A percentile compares a stretch with the other conserved stretches of the same genome.
Conservation (phyloP, 208 protist genomes). For the Leishmania mexicana region DNA sequence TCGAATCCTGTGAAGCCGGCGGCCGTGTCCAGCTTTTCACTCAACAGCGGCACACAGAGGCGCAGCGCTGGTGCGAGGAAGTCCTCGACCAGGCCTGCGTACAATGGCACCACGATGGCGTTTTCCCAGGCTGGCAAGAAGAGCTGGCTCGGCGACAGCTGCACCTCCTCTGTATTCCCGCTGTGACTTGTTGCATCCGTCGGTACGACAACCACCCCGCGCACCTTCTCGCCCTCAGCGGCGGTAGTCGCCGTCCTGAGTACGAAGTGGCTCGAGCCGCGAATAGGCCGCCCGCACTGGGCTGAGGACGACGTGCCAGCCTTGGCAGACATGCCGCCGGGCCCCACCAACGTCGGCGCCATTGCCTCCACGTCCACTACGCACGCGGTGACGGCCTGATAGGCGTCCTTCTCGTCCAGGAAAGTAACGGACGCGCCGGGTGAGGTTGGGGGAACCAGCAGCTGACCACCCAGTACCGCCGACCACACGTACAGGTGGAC, state of each 20-base stretch:
- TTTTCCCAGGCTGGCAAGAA: slow-evolving; percentile 22
- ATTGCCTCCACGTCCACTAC: slow-evolving; percentile 22
- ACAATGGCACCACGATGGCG: slow-evolving; percentile 26
- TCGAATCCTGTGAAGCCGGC: slow-evolving; percentile 23
- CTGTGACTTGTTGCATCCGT: slow-evolving; percentile 8
- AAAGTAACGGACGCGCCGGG: slow-evolving; percentile 18
- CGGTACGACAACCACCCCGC: slow-evolving; percentile 21
- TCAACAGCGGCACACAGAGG: slow-evolving; percentile 23
- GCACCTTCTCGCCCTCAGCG: slow-evolving; percentile 23
- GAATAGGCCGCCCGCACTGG: slow-evolving; percentile 4
- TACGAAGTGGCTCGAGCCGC: slow-evolving; percentile 20
- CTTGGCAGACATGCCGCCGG: background rate
- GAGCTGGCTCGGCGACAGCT: slow-evolving; percentile 16
- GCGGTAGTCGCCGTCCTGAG: slow-evolving; percentile 6
- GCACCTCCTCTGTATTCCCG: slow-evolving; percentile 18
- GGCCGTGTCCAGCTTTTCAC: slow-evolving; percentile 17
- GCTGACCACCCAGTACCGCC: slow-evolving; percentile 39
- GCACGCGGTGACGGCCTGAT: slow-evolving; percentile 13
- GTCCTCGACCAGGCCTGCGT: slow-evolving; percentile 24
- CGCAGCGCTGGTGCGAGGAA: slow-evolving; percentile 33
- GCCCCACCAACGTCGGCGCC: background rate
- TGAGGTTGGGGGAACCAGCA: slow-evolving; percentile 21
- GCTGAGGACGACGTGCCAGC: slow-evolving; percentile 3
- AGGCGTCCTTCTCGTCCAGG: slow-evolving; percentile 20
- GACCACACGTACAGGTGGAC: slow-evolving; percentile 35